Evolutionary conservation across 176 grass and related monocot genomes (phyloP), one percentile per base, ranked within the genome.

Genomic region (Paspalum notatum): DNA sequence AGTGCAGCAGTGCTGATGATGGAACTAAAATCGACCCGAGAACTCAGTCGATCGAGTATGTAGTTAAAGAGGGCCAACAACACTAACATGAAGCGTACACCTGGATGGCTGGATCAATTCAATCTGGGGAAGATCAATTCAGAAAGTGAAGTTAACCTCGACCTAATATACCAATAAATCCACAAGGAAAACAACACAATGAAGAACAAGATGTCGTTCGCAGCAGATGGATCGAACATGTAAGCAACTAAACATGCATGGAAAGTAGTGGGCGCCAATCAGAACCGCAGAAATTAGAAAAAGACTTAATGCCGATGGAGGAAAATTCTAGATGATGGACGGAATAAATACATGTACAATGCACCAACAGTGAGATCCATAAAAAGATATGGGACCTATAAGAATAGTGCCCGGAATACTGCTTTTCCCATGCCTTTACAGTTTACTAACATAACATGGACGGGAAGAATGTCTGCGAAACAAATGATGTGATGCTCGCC

Each of bases 361-460:
- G 88, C 83, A 90, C 83, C 73, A 75, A 76, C 85, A 84, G 76
- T 91, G 80, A 76, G 84, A 87, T 87, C 85, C 85, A 87, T 71
- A 81, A 80, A 85, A 85, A 90, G 83, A 80, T 84, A 73, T 86
- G 83, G 83, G 83, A 8, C 78, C 83, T 85, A 85, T 82, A 82
- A 85, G 83, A 90, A 90, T 90, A 86, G 88, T 86, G 73, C 66
- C 22, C 73, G 60, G 88, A 90, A 90, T 90, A 90, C 88, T 86
- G 42, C 88, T 90, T 89, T 90, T 71, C 66, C 52, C 72, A 37
- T 46, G 25, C 83, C 83, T 85, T 82, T 82, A 78, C 83, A 90
- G 87, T 86, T 86, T 90, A 86, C 73, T 90, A 90, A 86, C 83
- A 90, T 90, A 90, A 86, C 83, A 90, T 78, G 83, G 49, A 86